These are phyloP conservation scores for Lachancea nothofagi DNA, from an alignment of 805 yeast genomes.

Conservation along the genomic window DNA sequence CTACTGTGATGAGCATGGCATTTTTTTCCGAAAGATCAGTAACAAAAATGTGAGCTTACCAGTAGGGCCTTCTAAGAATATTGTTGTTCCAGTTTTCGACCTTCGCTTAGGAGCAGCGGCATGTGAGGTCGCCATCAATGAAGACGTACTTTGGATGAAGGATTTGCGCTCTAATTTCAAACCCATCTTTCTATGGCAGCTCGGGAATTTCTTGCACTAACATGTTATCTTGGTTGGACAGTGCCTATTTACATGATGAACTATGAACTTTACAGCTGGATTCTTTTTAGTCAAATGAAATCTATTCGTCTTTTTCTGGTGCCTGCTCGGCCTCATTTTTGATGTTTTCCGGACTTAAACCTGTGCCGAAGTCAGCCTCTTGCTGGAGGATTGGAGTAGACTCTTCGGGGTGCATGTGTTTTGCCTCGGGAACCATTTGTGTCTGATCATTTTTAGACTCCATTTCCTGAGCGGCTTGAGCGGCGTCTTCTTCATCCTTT, in stretches of 20 bases:
- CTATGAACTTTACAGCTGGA: background rate
- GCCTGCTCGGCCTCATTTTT: background rate
- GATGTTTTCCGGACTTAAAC: constrained; percentile 6
- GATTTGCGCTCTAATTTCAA: constrained; percentile 15
- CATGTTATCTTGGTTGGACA: background rate
- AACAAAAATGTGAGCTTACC: constrained; percentile 18
- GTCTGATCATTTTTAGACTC: constrained; percentile 11
- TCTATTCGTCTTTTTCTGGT: background rate
- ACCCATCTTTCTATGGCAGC: constrained; percentile 19
- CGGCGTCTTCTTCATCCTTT: constrained; percentile 63
- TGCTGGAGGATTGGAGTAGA: constrained; percentile 16
- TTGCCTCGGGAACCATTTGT: constrained; percentile 6
- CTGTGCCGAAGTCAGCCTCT: constrained; percentile 13
- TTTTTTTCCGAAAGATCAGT: constrained; percentile 25
- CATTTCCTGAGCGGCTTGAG: constrained; percentile 21
- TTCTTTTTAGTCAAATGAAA: background rate
- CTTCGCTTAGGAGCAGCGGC: constrained; percentile 9
- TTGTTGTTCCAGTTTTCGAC: constrained; percentile 23
- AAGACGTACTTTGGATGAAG: constrained; percentile 59
- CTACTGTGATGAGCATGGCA: constrained; percentile 47
- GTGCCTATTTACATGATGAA: constrained; percentile 9
- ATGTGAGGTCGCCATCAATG: constrained; percentile 42
- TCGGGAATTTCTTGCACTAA: constrained; percentile 3
- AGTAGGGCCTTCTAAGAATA: constrained; percentile 31
- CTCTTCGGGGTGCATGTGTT: constrained; percentile 8